phyloP scores from a whole-genome alignment of 257 asterid genomes.

The Haberlea rhodopensis region DNA sequence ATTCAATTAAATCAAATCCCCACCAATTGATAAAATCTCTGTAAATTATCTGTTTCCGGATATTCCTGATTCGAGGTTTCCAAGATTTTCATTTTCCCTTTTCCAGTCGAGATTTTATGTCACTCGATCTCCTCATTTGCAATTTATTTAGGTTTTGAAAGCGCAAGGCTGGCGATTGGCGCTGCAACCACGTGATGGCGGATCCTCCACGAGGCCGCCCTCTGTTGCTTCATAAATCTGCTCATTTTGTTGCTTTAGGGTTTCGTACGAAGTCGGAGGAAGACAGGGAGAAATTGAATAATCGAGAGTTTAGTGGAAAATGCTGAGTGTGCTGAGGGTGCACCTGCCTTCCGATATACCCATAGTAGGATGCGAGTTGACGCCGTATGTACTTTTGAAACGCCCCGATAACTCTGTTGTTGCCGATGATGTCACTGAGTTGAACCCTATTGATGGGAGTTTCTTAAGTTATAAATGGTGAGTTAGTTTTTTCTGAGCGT shows the following conservation, averaged over 20 bases:
- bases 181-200: slow-evolving; percentile 67
- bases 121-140: slow-evolving; percentile 13
- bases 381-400: slow-evolving; percentile 73
- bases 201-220: slow-evolving; percentile 75
- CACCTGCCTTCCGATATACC: slow-evolving; percentile 97
- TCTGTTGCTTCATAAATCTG: slow-evolving; percentile 29
- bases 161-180: slow-evolving; percentile 65
- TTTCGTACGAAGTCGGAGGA: slow-evolving; percentile 23
- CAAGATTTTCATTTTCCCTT: slow-evolving; percentile 23
- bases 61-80: slow-evolving; percentile 22
- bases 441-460: slow-evolving; percentile 61
- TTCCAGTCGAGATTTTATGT: background rate
- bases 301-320: slow-evolving; percentile 37
- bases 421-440: slow-evolving; percentile 73
- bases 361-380: slow-evolving; percentile 89
- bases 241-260: slow-evolving; percentile 26
- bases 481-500: slow-evolving; percentile 27
- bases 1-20: slow-evolving; percentile 3
- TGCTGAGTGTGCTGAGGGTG: slow-evolving; percentile 90
- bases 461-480: slow-evolving; percentile 83
- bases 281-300: slow-evolving; percentile 29
- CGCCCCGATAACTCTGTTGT: slow-evolving; percentile 53
- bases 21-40: slow-evolving; percentile 16
- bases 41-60: background rate
- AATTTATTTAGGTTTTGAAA: slow-evolving; percentile 30